These are phyloP conservation scores for Suillus sp. DNA, from an alignment of 768 basidiomycete genomes.

Conservation along the genomic window DNA sequence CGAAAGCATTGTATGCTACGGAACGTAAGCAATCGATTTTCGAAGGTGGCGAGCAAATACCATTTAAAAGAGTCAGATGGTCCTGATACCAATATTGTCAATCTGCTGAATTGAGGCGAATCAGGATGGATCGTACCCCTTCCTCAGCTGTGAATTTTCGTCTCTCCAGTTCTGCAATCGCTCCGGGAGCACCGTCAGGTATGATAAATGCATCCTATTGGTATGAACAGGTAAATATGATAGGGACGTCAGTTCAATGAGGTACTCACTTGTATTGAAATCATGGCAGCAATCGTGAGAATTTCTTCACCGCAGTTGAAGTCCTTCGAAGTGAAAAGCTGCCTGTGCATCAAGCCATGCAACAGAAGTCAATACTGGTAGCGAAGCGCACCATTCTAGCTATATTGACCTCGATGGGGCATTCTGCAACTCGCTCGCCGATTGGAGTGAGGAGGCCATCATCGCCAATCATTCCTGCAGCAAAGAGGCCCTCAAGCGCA, in stretches of 20 bases:
- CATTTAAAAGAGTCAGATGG: slow-evolving; percentile 92
- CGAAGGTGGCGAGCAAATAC: slow-evolving; percentile 38
- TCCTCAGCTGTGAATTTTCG: slow-evolving; percentile 98
- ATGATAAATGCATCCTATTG: slow-evolving; percentile 86
- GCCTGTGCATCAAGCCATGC: not conserved
- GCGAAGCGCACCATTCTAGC: slow-evolving; percentile 80
- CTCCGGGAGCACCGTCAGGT: slow-evolving; percentile 82
- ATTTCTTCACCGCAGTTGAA: slow-evolving; percentile 94
- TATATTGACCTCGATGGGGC: slow-evolving; percentile 89
- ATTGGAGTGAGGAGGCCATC: slow-evolving; percentile 75
- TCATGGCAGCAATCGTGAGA: slow-evolving; percentile 95
- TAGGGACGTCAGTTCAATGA: not conserved
- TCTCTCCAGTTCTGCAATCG: slow-evolving; percentile 87
- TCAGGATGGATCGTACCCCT: slow-evolving; percentile 60
- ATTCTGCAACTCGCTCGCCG: slow-evolving; percentile 89
- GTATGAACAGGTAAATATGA: slow-evolving; percentile 4
- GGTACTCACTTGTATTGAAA: slow-evolving; percentile 72
- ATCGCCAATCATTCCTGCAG: slow-evolving; percentile 82
- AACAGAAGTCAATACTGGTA: not conserved
- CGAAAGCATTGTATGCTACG: slow-evolving; percentile 91
- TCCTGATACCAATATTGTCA: slow-evolving; percentile 54
- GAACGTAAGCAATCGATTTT: slow-evolving; percentile 2
- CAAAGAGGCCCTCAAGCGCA: slow-evolving; percentile 81
- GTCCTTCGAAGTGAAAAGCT: slow-evolving; percentile 87
- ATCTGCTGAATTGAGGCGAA: slow-evolving; percentile 7